Evolutionary conservation across 768 basidiomycete genomes (phyloP), one percentile per base, ranked within the genome.

Genomic region (Cystobasidium onofrii): DNA sequence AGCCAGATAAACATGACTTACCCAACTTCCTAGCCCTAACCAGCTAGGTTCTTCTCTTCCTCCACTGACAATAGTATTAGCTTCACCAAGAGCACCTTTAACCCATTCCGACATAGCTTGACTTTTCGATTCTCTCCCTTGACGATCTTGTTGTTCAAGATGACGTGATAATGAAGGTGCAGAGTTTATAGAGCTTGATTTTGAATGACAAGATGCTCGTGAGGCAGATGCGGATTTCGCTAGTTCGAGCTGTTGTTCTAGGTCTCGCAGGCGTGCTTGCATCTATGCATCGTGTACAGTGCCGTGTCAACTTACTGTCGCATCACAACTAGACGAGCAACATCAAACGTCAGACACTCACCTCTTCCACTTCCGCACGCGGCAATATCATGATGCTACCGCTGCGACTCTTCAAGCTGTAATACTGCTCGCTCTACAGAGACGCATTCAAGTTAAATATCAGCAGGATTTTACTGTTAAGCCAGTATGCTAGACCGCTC

Each of bases 71-170:
- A 60, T 29, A 4, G 57, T 60, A 60, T 60, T 60, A 46, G 65
- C 50, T 52, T 67, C 65, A 3, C 65, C 43, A 46, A 67, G 50
- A 25, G 65, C 65, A 33, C 41, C 31, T 23, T 54, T 46, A 18
- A 52, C 65, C 65, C 65, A 67, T 23, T 46, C 65, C 6, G 65
- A 67, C 65, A 67, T 67, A 43, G 43, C 63, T 39, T 39, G 36
- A 20, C 10, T 31, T 20, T 27, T 61, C 23, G 57, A 15, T 4
- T 33, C 3, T 18, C 57, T 61, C 23, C 34, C 17, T 6, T 18
- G 29, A 15, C n/a, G 10, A n/a, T 57, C 23, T n/a, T 23, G 13
- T 50, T 20, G 46, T n/a, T 12, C 20, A n/a, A 12, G 10, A 3
- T 50, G 46, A 7, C 4, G 12, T 7, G 12, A 15, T 50, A 20